Evolutionary conservation across 345 rosid genomes (phyloP).

Genomic region (Diplotaxis tenuifolia): DNA sequence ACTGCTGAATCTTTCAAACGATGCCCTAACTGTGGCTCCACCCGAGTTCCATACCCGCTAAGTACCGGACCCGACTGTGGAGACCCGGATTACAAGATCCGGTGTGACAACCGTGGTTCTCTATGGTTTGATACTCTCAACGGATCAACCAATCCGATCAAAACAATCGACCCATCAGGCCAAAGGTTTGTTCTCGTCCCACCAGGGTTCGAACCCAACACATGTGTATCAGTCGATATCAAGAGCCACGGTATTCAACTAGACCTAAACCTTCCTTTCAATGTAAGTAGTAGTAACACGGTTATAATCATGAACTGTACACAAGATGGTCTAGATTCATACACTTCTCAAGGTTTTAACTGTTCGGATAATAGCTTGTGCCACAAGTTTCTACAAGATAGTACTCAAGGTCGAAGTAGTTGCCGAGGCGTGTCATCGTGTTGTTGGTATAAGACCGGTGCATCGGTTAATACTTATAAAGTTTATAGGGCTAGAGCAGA

Average conservation of each 20-base stretch:
- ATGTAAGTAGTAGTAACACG: not conserved
- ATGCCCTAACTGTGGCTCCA: slow-evolving; percentile 1
- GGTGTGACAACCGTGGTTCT: not conserved
- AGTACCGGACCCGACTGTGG: not conserved
- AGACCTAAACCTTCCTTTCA: not conserved
- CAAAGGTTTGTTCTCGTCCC: not conserved
- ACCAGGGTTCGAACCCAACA: not conserved
- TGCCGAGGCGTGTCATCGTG: not conserved
- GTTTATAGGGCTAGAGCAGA: not conserved
- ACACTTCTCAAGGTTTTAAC: not conserved
- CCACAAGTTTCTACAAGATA: not conserved
- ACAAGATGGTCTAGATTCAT: not conserved
- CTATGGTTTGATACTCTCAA: not conserved
- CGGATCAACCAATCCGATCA: not conserved
- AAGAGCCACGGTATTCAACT: not conserved
- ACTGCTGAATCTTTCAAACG: slow-evolving; percentile 2
- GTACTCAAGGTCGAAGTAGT: not conserved
- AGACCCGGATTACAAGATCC: not conserved
- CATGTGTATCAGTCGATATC: slow-evolving; percentile 1
- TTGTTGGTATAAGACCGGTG: not conserved
- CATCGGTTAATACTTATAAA: not conserved
- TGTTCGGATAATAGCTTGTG: slow-evolving; percentile 2
- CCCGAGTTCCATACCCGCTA: slow-evolving; percentile 3
- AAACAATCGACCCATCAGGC: not conserved
- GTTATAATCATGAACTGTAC: slow-evolving; percentile 3